Evolutionary conservation across 192 early-diverging fungal species (phyloP).

Genomic region (Physocladia obscura): DNA sequence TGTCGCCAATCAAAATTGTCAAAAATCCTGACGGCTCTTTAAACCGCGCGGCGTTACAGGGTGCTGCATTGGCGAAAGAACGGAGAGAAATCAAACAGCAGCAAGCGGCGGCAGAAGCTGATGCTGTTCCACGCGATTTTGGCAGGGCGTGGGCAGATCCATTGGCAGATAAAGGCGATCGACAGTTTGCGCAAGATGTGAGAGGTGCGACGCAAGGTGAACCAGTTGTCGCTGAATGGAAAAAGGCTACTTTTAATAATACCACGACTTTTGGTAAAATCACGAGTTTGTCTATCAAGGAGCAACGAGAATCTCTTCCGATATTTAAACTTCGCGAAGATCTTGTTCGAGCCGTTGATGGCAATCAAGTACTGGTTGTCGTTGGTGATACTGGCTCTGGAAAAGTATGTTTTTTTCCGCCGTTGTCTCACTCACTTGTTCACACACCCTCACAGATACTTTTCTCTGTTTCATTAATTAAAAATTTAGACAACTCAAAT

Average conservation of each 20-base stretch:
- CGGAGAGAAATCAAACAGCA: slow-evolving; percentile 72
- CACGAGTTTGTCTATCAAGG: slow-evolving; percentile 72
- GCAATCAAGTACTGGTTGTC: slow-evolving; percentile 77
- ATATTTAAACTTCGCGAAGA: slow-evolving; percentile 77
- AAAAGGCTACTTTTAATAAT: slow-evolving; percentile 71
- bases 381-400: slow-evolving; percentile 97
- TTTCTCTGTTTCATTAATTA: not conserved
- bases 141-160: slow-evolving; percentile 92
- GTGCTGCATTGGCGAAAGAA: slow-evolving; percentile 91
- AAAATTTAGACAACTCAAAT: slow-evolving; percentile 81
- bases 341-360: slow-evolving; percentile 78
- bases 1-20: slow-evolving; percentile 96
- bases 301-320: slow-evolving; percentile 87
- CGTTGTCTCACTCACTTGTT: no score
- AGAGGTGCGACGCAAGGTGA: slow-evolving; percentile 58
- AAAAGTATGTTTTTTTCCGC: slow-evolving; percentile 51
- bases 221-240: slow-evolving; percentile 79
- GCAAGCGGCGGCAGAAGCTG: slow-evolving; percentile 49
- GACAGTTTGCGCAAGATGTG: slow-evolving; percentile 93
- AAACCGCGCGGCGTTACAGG: slow-evolving; percentile 91
- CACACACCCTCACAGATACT: not conserved
- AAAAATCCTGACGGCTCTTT: slow-evolving; percentile 96
- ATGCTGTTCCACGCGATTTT: slow-evolving; percentile 79
- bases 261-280: slow-evolving; percentile 91
- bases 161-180: slow-evolving; percentile 69